Evolutionary conservation across 78 protist species (phyloP).

Genomic region (Bigelowiella natans): DNA sequence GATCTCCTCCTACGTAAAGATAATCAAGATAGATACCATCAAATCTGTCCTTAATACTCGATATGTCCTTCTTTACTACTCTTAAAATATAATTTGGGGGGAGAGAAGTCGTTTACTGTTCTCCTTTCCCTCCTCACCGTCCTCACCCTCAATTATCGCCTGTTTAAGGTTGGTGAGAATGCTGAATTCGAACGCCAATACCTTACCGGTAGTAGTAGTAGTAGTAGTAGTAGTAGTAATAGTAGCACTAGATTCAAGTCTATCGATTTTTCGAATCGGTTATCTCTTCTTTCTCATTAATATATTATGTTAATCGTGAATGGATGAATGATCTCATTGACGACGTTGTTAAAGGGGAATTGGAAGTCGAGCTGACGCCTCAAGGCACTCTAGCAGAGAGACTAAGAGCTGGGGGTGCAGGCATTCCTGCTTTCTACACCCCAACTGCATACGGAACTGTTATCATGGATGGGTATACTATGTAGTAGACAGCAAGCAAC

Average conservation of each 20-base stretch:
- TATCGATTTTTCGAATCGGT: no score
- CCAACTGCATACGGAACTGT: constrained; percentile 74
- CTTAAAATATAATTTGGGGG: neutral
- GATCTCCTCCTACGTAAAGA: neutral
- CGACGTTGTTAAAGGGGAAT: constrained; percentile 81
- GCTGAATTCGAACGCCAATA: neutral
- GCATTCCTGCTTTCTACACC: constrained; percentile 93
- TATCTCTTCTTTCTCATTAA: no score
- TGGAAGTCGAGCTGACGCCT: constrained; percentile 84
- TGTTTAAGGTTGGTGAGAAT: neutral
- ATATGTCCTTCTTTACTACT: neutral
- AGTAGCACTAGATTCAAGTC: no score
- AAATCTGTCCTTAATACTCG: neutral
- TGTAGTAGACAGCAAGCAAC: no score
- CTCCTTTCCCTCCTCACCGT: neutral
- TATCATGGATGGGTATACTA: no score
- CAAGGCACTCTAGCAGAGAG: constrained; percentile 90
- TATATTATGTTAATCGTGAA: no score
- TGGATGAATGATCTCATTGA: no score
- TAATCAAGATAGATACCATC: no score
- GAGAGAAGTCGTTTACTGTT: neutral
- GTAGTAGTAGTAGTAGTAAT: no score
- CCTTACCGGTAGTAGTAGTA: no score
- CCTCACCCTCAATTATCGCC: neutral
- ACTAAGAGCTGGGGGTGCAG: constrained; percentile 92